Evolutionary conservation across 805 yeast species (phyloP).

Genomic region (Yarrowia osloensis): DNA sequence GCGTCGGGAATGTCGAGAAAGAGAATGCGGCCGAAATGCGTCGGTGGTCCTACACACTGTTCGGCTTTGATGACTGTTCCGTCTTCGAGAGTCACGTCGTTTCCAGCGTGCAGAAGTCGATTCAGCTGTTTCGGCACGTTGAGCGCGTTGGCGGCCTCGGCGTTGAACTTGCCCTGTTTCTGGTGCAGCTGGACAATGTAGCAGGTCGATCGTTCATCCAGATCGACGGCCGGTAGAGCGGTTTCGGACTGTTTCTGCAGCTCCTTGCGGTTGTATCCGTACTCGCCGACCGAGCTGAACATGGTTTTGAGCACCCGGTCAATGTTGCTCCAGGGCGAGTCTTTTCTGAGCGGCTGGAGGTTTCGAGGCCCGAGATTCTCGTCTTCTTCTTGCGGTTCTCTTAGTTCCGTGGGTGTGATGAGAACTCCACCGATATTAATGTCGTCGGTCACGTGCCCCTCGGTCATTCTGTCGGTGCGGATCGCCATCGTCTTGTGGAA

Average conservation of each 20-base stretch:
- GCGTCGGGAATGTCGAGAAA: conserved; percentile 71
- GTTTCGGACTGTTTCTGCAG: conserved; percentile 13
- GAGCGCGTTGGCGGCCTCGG: conserved; percentile 61
- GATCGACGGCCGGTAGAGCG: conserved; percentile 11
- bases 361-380: not conserved
- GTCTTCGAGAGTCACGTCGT: conserved; percentile 55
- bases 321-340: not conserved
- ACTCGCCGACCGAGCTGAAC: not conserved
- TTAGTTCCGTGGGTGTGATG: not conserved
- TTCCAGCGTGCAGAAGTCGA: conserved; percentile 66
- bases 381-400: not conserved
- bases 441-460: conserved; percentile 11
- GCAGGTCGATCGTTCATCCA: conserved; percentile 53
- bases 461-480: conserved; percentile 43
- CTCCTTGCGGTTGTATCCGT: not conserved
- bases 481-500: conserved; percentile 66
- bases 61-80: conserved; percentile 63
- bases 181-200: conserved; percentile 70
- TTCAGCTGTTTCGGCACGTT: conserved; percentile 75
- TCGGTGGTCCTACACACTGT: conserved; percentile 69
- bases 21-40: conserved; percentile 59
- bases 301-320: not conserved
- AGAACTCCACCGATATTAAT: conserved; percentile 19
- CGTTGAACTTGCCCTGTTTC: conserved; percentile 74
- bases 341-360: not conserved